Base-by-base conservation (phyloP, 306 rosid species). In the Rosa multiflora region DNA sequence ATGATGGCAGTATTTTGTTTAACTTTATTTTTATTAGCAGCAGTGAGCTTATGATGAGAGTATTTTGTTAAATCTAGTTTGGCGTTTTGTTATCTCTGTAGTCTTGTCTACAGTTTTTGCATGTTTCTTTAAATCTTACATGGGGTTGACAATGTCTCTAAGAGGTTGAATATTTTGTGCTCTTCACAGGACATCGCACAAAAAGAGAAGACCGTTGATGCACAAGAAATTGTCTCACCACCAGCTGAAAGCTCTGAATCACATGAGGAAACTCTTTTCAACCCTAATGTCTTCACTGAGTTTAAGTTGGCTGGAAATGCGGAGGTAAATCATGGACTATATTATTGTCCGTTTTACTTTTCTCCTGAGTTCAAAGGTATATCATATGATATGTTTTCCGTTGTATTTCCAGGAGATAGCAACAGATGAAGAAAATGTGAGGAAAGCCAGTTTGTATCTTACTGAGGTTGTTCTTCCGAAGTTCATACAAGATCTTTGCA, bases 401-500 rank as follows among this genome's bases (percentile, higher is more conserved):
- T 80, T 46, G 73, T 78, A 56, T 86, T 72, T 66, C 82, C 89
- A 96, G 99, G 99, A 93, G 79, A 87, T 96, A 78, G 85, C 88
- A 76, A 94, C 90, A 64, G 99, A 96, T 66, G 92, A 93, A 82
- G 96, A 86, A 66, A 88, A 89, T 83, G 99, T 91, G 89, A 93
- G 90, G 79, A 89, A 90, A 90, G 97, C 85, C 82, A 77, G 98
- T 93, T 77, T 51, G 32, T 88, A 91, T 82, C 98, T 96, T 51
- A 83, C 83, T 63, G 91, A 90, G 78, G 92, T 90, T 78, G 98
- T 90, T 66, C 93, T 96, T 87, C 98, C 98, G 1, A 96, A 96
- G 83, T 96, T 96, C 76, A 83, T 96, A 75, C 98, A 96, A 93
- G 99, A 96, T 82, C 96, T 96, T 53, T 91, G 98, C 84, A 91